phyloP scores from a whole-genome alignment of 345 rosid species.

The Iberis pinnata region DNA sequence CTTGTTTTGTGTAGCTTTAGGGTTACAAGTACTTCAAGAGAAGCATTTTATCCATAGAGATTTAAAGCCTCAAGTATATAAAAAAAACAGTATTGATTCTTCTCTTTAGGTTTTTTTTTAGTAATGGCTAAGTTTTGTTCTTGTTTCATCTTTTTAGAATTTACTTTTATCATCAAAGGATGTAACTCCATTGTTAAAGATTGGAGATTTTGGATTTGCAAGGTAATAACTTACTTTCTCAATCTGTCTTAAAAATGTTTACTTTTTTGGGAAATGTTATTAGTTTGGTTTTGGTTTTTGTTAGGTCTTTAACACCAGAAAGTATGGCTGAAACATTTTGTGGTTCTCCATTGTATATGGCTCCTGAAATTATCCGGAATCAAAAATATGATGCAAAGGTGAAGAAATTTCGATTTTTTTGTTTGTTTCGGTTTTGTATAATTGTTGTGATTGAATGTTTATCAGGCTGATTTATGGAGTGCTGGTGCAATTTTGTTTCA shows the following conservation, averaged over 20 bases:
- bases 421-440: neutral
- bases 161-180: constrained; percentile 54
- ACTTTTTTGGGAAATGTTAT: constrained; percentile 6
- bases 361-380: constrained; percentile 75
- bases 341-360: constrained; percentile 89
- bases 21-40: constrained; percentile 75
- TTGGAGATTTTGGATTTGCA: constrained; percentile 90
- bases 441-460: constrained; percentile 7
- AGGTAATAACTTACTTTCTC: constrained; percentile 39
- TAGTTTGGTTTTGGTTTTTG: constrained; percentile 9
- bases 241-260: neutral
- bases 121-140: constrained; percentile 7
- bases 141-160: constrained; percentile 41
- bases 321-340: constrained; percentile 65
- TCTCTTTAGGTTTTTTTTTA: neutral
- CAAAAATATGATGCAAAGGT: constrained; percentile 90
- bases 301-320: constrained; percentile 65
- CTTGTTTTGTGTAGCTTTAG: constrained; percentile 52
- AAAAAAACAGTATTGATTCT: too few species aligned
- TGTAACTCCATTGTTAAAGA: constrained; percentile 51
- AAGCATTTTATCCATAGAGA: constrained; percentile 75
- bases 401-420: constrained; percentile 15
- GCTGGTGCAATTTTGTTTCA: constrained; percentile 80
- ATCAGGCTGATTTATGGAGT: constrained; percentile 87
- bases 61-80: constrained; percentile 71